Percentiles rank a stretch among this genome's conserved stretches.
Conservation (phyloP, 1,139 yeast genomes). For the Pichia sp. region DNA sequence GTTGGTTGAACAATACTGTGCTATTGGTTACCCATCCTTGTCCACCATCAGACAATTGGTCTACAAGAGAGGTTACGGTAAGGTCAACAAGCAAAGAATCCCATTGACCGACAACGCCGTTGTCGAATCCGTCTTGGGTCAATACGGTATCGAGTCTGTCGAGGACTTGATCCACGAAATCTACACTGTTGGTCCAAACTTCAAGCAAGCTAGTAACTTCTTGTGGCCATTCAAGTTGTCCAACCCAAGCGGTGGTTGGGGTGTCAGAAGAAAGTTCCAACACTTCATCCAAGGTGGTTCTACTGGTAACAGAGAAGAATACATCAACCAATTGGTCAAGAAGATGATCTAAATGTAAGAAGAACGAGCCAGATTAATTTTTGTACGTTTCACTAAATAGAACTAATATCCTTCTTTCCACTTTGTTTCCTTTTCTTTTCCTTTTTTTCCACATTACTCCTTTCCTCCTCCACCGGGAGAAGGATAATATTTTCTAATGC, state of each 20-base stretch:
- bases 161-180: constrained; percentile 99
- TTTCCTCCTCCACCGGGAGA: background rate
- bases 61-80: constrained; percentile 99
- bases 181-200: constrained; percentile 98
- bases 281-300: constrained; percentile 99
- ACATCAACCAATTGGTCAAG: constrained; percentile 96
- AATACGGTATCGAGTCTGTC: constrained; percentile 92
- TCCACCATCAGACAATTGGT: constrained; percentile 93
- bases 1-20: constrained; percentile 98
- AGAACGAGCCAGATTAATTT: constrained; percentile 1
- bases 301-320: constrained; percentile 99
- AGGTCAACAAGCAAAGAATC: constrained; percentile 97
- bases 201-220: constrained; percentile 99
- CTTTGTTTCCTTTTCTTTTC: background rate
- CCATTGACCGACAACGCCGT: constrained; percentile 90
- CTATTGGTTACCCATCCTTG: constrained; percentile 99
- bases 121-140: constrained; percentile 90
- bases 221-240: constrained; percentile 99
- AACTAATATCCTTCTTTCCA: background rate
- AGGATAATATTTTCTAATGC: background rate
- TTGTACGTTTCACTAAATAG: background rate
- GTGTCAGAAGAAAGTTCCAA: constrained; percentile 97
- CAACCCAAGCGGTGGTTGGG: constrained; percentile 99
- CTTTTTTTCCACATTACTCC: constrained; percentile 1
- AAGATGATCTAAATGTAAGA: constrained; percentile 71